Conservation (phyloP, 1,284 basidiomycete genomes). For the Ustilago xerochloae region DNA sequence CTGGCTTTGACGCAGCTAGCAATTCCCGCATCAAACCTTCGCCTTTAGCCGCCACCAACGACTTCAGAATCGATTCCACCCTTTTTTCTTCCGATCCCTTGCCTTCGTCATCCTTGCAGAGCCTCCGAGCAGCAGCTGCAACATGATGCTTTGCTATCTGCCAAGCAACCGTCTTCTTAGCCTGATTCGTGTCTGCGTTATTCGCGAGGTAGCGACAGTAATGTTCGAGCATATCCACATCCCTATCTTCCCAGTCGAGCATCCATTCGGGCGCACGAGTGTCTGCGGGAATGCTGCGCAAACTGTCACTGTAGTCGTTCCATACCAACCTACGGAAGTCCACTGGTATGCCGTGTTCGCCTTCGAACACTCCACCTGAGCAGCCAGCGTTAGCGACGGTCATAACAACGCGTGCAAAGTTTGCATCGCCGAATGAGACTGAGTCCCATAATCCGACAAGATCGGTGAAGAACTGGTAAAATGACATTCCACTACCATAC, state of each 20-base stretch:
- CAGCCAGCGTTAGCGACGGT: slow-evolving; percentile 71
- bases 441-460: slow-evolving; percentile 88
- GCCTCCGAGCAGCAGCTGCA: background rate
- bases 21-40: slow-evolving; percentile 18
- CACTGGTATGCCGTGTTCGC: slow-evolving; percentile 75
- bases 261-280: slow-evolving; percentile 71
- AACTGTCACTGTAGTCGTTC: slow-evolving; percentile 78
- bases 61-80: slow-evolving; percentile 14
- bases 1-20: background rate
- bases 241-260: slow-evolving; percentile 78
- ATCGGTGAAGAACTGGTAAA: slow-evolving; percentile 94
- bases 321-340: slow-evolving; percentile 89
- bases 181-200: slow-evolving; percentile 64
- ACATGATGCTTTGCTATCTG: slow-evolving; percentile 83
- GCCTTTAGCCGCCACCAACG: slow-evolving; percentile 17
- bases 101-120: background rate
- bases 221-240: slow-evolving; percentile 75
- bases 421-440: slow-evolving; percentile 84
- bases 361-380: slow-evolving; percentile 20
- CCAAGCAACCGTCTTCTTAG: slow-evolving; percentile 73
- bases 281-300: slow-evolving; percentile 57
- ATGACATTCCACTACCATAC: slow-evolving; percentile 69
- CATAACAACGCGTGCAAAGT: slow-evolving; percentile 82
- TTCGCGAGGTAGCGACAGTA: slow-evolving; percentile 69
- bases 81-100: background rate